A percentile compares a stretch with the other conserved stretches of the same genome.
phyloP scores from a whole-genome alignment of 441 rosid species.

The Croton setiger region DNA sequence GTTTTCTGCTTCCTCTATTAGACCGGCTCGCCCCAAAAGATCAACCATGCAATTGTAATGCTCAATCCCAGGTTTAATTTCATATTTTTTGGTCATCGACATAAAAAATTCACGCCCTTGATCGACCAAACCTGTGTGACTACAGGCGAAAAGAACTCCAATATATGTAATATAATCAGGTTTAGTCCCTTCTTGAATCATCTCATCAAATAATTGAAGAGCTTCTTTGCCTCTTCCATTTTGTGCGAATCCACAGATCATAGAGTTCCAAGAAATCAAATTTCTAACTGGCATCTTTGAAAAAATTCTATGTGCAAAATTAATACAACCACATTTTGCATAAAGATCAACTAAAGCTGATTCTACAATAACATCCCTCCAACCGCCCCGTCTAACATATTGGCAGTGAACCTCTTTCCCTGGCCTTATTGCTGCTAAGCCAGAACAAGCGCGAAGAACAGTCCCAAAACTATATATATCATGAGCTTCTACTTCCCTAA shows the following conservation, averaged over 20 bases:
- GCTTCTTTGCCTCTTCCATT: slow-evolving; percentile 77
- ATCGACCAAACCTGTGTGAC: slow-evolving; percentile 70
- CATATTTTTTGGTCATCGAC: slow-evolving; percentile 41
- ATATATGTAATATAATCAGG: slow-evolving; percentile 72
- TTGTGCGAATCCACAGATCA: slow-evolving; percentile 77
- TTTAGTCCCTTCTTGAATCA: slow-evolving; percentile 45
- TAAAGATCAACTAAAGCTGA: slow-evolving; percentile 85
- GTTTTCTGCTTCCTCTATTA: slow-evolving; percentile 74
- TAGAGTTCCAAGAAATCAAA: slow-evolving; percentile 78
- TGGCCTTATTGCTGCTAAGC: slow-evolving; percentile 57
- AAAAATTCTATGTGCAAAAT: slow-evolving; percentile 51
- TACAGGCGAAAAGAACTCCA: slow-evolving; percentile 78
- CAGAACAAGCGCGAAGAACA: slow-evolving; percentile 79
- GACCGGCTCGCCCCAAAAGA: slow-evolving; percentile 83
- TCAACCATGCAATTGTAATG: slow-evolving; percentile 86
- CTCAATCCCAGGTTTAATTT: slow-evolving; percentile 65
- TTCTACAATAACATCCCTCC: slow-evolving; percentile 65
- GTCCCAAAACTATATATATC: slow-evolving; percentile 82
- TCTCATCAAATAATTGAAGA: slow-evolving; percentile 47
- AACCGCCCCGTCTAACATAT: slow-evolving; percentile 67
- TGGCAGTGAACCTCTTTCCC: slow-evolving; percentile 88
- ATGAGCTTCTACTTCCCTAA: slow-evolving; percentile 44
- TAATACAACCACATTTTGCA: slow-evolving; percentile 71
- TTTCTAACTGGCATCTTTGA: slow-evolving; percentile 45
- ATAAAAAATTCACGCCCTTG: slow-evolving; percentile 51